Conservation (phyloP, 176 grass and related monocot species). For the Triticum monococcum region DNA sequence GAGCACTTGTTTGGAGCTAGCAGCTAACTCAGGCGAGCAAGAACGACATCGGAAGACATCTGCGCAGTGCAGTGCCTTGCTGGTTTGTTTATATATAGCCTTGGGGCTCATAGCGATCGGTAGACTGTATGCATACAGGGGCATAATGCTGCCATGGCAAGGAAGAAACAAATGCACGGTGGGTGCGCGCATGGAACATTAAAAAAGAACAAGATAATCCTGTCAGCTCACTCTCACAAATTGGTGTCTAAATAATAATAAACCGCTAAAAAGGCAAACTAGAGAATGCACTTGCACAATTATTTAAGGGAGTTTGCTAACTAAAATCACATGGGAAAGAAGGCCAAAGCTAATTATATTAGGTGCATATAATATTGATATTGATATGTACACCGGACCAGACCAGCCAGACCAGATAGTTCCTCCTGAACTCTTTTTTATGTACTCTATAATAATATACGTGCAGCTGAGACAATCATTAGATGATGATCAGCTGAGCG, state of each 20-base stretch:
- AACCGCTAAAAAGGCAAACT: neutral
- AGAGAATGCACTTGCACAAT: neutral
- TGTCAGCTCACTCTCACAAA: neutral
- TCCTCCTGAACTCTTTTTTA: neutral
- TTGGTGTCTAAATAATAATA: neutral
- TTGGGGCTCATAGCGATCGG: neutral
- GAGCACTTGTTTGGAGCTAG: slow-evolving; percentile 18
- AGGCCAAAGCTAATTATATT: neutral
- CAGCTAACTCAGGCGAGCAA: neutral
- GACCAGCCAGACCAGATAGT: neutral
- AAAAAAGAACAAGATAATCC: neutral
- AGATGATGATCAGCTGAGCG: neutral
- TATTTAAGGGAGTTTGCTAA: neutral
- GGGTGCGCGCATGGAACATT: neutral
- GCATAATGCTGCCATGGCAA: neutral
- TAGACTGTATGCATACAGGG: neutral
- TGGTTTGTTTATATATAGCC: neutral
- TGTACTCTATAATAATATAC: neutral
- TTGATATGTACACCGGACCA: neutral
- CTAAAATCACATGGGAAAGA: neutral
- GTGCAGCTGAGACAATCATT: neutral
- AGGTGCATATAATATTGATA: neutral
- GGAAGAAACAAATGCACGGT: neutral
- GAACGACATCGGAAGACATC: slow-evolving; percentile 7
- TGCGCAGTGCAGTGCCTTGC: neutral